These are phyloP conservation scores for Claviceps capensis DNA, from an alignment of 2,329 filamentous ascomycete genomes.

Conservation along the genomic window DNA sequence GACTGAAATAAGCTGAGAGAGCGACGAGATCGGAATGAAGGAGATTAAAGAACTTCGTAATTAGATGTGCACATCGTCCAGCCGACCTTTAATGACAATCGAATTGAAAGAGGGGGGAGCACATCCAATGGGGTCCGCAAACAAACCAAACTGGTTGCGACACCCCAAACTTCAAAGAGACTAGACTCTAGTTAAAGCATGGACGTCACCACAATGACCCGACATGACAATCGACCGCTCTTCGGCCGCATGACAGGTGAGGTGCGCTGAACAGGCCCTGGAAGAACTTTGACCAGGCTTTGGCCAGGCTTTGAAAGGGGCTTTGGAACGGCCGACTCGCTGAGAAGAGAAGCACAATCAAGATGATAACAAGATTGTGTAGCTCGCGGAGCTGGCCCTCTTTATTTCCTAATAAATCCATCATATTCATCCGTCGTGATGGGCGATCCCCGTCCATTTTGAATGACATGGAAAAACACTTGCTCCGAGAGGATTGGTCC, in stretches of 20 bases:
- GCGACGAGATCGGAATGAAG: neutral
- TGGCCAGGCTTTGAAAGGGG: too few species aligned
- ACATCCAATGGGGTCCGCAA: slow-evolving; percentile 1
- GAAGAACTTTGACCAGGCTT: too few species aligned
- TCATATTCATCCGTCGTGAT: too few species aligned
- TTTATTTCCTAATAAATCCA: too few species aligned
- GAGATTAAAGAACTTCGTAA: neutral
- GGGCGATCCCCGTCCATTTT: too few species aligned
- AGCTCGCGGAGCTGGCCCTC: neutral
- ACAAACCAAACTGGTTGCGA: neutral
- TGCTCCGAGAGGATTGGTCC: slow-evolving; percentile 1
- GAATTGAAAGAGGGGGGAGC: neutral
- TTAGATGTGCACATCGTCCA: neutral
- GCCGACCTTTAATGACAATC: neutral
- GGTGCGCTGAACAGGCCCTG: neutral
- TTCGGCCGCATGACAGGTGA: neutral
- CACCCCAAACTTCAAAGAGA: neutral
- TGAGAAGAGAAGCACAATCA: neutral
- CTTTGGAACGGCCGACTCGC: too few species aligned
- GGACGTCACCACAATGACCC: neutral
- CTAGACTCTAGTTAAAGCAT: neutral
- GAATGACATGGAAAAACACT: neutral
- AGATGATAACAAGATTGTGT: neutral
- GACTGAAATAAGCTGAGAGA: neutral
- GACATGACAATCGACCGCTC: too few species aligned